A percentile compares a stretch with the other conserved stretches of the same genome.
phyloP scores from a whole-genome alignment of 305 asterid species.

The Fraxinus ornus region DNA sequence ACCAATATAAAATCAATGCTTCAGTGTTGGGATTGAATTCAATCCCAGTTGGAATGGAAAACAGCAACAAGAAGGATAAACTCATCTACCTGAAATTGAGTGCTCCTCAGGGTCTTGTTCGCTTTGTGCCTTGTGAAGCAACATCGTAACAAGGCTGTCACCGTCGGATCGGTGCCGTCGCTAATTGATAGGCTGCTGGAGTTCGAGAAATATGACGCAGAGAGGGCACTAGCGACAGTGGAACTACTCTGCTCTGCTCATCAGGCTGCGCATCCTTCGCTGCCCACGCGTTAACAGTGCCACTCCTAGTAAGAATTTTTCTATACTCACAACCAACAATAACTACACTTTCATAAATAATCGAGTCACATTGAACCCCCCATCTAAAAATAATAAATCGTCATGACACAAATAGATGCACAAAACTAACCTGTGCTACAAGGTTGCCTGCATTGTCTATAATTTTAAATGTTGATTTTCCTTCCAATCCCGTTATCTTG shows the following conservation, averaged over 20 bases:
- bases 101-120: constrained; percentile 54
- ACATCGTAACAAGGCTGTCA: constrained; percentile 77
- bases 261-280: constrained; percentile 70
- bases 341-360: no score
- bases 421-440: constrained; percentile 45
- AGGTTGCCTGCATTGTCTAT: constrained; percentile 45
- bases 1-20: no score
- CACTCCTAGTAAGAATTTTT: no score
- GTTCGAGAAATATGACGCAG: constrained; percentile 82
- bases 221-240: constrained; percentile 87
- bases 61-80: no score
- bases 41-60: no score
- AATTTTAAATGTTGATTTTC: constrained; percentile 52
- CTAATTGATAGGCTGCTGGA: constrained; percentile 59
- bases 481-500: constrained; percentile 42
- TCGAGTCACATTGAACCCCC: not conserved
- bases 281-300: constrained; percentile 73
- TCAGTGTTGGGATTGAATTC: no score
- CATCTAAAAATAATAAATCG: not conserved
- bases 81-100: no score
- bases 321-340: no score
- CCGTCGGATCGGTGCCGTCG: constrained; percentile 77
- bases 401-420: not conserved
- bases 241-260: constrained; percentile 88
- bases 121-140: constrained; percentile 83